phyloP scores from a whole-genome alignment of 2,329 filamentous ascomycete species.

The Clonostachys solani region DNA sequence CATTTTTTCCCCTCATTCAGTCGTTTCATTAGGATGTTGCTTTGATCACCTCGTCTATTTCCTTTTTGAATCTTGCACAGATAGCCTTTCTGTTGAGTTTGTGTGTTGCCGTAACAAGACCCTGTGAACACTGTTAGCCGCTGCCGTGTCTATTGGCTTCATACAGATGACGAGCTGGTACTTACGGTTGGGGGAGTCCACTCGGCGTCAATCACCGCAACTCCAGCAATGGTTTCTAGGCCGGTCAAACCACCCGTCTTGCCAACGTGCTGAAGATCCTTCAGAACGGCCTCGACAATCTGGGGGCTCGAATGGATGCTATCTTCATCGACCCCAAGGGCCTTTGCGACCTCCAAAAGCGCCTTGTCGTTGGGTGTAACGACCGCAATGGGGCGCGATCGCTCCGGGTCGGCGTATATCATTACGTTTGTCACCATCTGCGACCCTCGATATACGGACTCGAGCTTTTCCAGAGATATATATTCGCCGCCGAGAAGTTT shows the following conservation, averaged over 20 bases:
- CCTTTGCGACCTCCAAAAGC: slow-evolving; percentile 54
- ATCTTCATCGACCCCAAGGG: slow-evolving; percentile 59
- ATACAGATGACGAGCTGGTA: slow-evolving; percentile 9
- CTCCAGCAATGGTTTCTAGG: slow-evolving; percentile 72
- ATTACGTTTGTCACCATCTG: slow-evolving; percentile 83
- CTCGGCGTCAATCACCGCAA: slow-evolving; percentile 81
- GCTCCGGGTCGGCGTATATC: slow-evolving; percentile 72
- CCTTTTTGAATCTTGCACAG: no score
- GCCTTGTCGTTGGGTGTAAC: slow-evolving; percentile 65
- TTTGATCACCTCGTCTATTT: no score
- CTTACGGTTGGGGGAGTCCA: slow-evolving; percentile 84
- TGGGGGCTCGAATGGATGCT: slow-evolving; percentile 64
- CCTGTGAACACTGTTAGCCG: no score
- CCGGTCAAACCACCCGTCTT: slow-evolving; percentile 61
- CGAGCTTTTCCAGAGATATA: slow-evolving; percentile 92
- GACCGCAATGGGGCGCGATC: slow-evolving; percentile 77
- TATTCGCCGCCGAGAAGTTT: slow-evolving; percentile 38
- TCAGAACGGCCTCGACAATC: slow-evolving; percentile 55
- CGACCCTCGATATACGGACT: slow-evolving; percentile 80
- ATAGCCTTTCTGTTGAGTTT: no score
- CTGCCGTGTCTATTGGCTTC: no score
- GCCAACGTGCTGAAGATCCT: slow-evolving; percentile 63
- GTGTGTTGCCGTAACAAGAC: no score
- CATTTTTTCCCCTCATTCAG: no score
- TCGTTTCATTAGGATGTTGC: no score